Evolutionary conservation across 345 rosid genomes (phyloP).

Genomic region (Rhodamnia argentea): DNA sequence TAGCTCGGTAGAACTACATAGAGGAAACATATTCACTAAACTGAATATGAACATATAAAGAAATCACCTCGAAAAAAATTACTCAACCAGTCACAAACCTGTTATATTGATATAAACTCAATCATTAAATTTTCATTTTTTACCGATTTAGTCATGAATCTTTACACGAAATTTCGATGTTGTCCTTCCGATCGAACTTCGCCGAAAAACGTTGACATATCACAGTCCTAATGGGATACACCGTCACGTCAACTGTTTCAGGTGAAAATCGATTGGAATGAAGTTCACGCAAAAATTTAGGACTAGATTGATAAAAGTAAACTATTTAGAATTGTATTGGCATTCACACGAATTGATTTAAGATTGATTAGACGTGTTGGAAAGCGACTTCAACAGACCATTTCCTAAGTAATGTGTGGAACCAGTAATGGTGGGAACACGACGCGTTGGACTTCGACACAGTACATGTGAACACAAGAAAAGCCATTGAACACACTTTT

Average conservation of each 20-base stretch:
- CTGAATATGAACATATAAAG: background rate
- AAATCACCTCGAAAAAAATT: background rate
- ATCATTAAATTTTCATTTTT: background rate
- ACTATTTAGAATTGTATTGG: too few species aligned
- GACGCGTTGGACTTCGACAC: background rate
- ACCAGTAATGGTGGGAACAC: background rate
- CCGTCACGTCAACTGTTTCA: rapidly evolving
- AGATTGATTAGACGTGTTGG: background rate
- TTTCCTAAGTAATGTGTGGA: background rate
- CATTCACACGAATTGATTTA: background rate
- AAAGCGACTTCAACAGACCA: background rate
- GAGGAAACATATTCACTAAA: background rate
- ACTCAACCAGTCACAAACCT: background rate
- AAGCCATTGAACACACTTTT: too few species aligned
- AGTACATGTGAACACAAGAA: background rate
- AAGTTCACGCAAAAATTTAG: background rate
- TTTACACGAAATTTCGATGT: background rate
- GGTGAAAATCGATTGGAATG: background rate
- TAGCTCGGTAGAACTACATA: background rate
- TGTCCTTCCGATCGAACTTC: background rate
- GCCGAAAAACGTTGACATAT: background rate
- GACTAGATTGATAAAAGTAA: too few species aligned
- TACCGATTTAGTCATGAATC: background rate
- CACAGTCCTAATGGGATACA: background rate
- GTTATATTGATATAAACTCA: background rate